Conservation (phyloP, 345 rosid genomes). For the Eucalyptus marginata region DNA sequence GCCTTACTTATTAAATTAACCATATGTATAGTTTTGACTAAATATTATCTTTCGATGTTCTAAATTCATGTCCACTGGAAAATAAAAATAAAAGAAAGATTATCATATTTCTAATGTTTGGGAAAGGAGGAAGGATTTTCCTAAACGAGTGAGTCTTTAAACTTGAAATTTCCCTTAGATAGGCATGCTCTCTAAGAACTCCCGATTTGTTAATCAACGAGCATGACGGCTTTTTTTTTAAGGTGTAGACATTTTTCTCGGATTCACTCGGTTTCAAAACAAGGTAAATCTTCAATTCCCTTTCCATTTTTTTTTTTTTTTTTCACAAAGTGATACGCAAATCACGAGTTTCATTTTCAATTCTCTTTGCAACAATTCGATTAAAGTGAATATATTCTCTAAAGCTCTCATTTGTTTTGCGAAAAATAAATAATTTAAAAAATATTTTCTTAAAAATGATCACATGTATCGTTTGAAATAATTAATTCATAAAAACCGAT, state of each 20-base stretch:
- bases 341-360: neutral
- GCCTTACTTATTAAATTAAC: neutral
- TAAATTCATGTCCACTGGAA: neutral
- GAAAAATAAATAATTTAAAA: too few species aligned
- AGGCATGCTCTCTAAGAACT: neutral
- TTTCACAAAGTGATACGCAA: neutral
- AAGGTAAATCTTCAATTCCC: neutral
- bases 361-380: neutral
- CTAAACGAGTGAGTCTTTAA: neutral
- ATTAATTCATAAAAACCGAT: too few species aligned
- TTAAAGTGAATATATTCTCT: neutral
- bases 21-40: neutral
- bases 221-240: too few species aligned
- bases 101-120: neutral
- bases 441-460: too few species aligned
- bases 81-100: neutral
- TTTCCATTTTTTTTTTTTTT: too few species aligned
- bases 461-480: accelerated
- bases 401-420: too few species aligned
- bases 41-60: neutral
- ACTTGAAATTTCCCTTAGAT: neutral
- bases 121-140: neutral
- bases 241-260: too few species aligned
- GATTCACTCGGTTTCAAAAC: accelerated
- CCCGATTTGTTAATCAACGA: accelerated